A percentile compares a stretch with the other conserved stretches of the same genome.
Conservation (phyloP, 2,329 filamentous ascomycete species). For the Cercospora janseana region DNA sequence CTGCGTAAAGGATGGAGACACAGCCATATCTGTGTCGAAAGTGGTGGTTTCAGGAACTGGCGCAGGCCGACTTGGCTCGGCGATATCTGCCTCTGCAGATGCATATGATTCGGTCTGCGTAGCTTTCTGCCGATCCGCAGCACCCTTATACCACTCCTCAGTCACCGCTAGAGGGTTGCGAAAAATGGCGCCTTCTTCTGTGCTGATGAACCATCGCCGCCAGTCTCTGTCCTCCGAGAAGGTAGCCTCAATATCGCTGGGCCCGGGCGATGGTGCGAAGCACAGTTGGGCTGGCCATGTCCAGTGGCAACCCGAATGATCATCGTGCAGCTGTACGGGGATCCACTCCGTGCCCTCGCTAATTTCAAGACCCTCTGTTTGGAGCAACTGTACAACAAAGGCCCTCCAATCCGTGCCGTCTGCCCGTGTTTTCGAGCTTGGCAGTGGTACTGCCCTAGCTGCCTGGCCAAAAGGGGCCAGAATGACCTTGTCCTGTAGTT, state of each 20-base stretch:
- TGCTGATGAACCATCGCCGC: constrained; percentile 28
- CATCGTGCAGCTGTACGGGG: constrained; percentile 13
- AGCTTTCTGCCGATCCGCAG: constrained; percentile 26
- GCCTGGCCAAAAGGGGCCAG: constrained; percentile 22
- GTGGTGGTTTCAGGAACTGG: constrained; percentile 3
- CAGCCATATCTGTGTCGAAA: constrained; percentile 6
- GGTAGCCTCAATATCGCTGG: not conserved
- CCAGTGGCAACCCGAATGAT: constrained; percentile 14
- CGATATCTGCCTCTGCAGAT: not conserved
- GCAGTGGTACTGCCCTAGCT: constrained; percentile 9
- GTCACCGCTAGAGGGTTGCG: constrained; percentile 30
- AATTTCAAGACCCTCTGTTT: constrained; percentile 20
- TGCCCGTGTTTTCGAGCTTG: not conserved
- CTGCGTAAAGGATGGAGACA: constrained; percentile 39
- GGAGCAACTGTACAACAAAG: constrained; percentile 11
- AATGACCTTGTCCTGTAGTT: constrained; percentile 2
- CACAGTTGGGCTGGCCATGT: constrained; percentile 31
- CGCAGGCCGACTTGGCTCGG: not conserved
- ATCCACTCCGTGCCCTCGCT: constrained; percentile 20
- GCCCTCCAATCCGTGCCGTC: constrained; percentile 17
- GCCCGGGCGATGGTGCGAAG: constrained; percentile 10
- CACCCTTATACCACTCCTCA: constrained; percentile 32
- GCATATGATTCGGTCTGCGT: not conserved
- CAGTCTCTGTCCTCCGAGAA: constrained; percentile 22
- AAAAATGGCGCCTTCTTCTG: constrained; percentile 33